Percentiles rank a stretch among this genome's conserved stretches.
These are phyloP conservation scores for Graphilbum fragrans DNA, from an alignment of 2,329 filamentous ascomycete genomes.

Conservation along the genomic window DNA sequence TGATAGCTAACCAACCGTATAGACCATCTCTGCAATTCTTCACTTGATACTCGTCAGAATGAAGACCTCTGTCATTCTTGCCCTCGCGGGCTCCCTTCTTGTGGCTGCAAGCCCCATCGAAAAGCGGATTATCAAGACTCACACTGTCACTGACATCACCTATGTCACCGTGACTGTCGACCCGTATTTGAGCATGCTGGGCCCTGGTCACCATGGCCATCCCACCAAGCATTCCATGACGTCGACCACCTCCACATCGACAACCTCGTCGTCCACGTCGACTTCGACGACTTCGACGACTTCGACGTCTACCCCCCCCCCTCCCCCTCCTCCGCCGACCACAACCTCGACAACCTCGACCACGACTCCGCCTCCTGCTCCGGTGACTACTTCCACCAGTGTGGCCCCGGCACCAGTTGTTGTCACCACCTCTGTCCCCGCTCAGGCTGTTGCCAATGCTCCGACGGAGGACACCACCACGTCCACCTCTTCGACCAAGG, in stretches of 20 bases:
- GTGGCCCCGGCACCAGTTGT: background rate
- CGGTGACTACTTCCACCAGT: conserved; percentile 9
- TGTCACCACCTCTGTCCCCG: conserved; percentile 1
- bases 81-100: conserved; percentile 31
- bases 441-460: background rate
- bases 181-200: conserved; percentile 5
- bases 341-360: conserved; percentile 4
- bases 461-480: conserved; percentile 9
- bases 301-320: background rate
- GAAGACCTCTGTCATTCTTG: conserved; percentile 36
- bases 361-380: conserved; percentile 1
- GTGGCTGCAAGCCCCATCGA: conserved; percentile 30
- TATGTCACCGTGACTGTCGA: conserved; percentile 32
- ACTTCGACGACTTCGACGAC: conserved; percentile 9
- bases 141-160: conserved; percentile 27
- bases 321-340: background rate
- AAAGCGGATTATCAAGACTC: conserved; percentile 26
- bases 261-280: conserved; percentile 11
- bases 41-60: conserved; percentile 21
- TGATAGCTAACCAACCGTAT: background rate
- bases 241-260: conserved; percentile 7
- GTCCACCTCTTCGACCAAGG: conserved; percentile 1
- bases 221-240: background rate
- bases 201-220: conserved; percentile 3
- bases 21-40: background rate